phyloP scores from a whole-genome alignment of 1,139 yeast species.

The Geotrichum cucujoidarum region DNA sequence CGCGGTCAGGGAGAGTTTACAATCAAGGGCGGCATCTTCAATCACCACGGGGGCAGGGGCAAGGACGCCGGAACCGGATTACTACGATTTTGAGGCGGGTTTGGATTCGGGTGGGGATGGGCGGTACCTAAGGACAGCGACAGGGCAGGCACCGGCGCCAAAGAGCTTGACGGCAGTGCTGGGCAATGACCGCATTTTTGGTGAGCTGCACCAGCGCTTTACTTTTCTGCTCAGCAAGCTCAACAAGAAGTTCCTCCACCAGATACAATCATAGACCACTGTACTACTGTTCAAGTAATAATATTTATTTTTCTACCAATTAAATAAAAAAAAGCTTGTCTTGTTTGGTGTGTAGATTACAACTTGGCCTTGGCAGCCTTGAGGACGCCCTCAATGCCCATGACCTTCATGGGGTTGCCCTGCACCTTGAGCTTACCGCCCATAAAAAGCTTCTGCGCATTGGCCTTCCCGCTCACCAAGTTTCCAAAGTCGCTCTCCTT shows the following conservation, averaged over 20 bases:
- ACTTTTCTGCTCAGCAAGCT: slow-evolving; percentile 39
- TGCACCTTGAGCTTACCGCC: slow-evolving; percentile 77
- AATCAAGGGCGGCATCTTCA: slow-evolving; percentile 38
- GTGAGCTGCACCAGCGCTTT: slow-evolving; percentile 53
- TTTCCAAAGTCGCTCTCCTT: slow-evolving; percentile 57
- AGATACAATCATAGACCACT: no score
- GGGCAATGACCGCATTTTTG: slow-evolving; percentile 53
- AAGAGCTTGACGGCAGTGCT: slow-evolving; percentile 55
- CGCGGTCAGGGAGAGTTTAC: slow-evolving; percentile 49
- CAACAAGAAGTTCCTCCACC: slow-evolving; percentile 7
- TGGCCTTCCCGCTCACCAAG: slow-evolving; percentile 71
- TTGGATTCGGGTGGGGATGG: not conserved
- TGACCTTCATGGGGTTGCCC: slow-evolving; percentile 89
- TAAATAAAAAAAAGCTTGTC: not conserved
- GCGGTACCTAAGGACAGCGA: slow-evolving; percentile 49
- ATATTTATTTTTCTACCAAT: no score
- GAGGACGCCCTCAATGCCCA: slow-evolving; percentile 67
- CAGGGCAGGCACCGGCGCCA: slow-evolving; percentile 42
- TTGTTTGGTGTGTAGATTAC: no score
- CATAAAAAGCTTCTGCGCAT: slow-evolving; percentile 81
- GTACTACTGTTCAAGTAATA: no score
- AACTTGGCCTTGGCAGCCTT: slow-evolving; percentile 56
- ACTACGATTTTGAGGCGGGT: not conserved
- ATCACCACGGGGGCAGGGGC: slow-evolving; percentile 24
- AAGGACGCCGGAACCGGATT: no score